These are phyloP conservation scores for Endothia cerciana DNA, from an alignment of 2,329 filamentous ascomycete species.

Conservation along the genomic window DNA sequence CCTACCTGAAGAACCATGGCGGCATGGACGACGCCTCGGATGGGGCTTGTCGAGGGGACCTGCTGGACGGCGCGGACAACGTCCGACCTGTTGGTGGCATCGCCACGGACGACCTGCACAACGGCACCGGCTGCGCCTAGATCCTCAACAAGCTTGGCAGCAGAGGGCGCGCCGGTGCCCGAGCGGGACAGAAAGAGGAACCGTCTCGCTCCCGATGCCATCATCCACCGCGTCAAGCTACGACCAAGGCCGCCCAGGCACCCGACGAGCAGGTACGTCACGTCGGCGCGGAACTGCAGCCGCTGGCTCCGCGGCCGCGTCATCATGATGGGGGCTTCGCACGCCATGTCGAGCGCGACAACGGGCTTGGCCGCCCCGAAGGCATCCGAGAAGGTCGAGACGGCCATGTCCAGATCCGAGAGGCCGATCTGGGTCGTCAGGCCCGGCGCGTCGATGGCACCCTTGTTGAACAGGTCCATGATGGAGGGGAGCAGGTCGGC, in stretches of 20 bases:
- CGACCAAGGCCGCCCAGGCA: slow-evolving; percentile 43
- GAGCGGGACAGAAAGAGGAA: slow-evolving; percentile 41
- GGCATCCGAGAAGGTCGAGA: slow-evolving; percentile 31
- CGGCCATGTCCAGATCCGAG: slow-evolving; percentile 29
- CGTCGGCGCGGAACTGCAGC: slow-evolving; percentile 30
- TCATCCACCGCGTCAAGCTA: slow-evolving; percentile 40
- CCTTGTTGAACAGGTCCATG: too few species aligned
- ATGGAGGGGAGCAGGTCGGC: too few species aligned
- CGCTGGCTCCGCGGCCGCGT: too few species aligned
- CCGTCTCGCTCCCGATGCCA: slow-evolving; percentile 37
- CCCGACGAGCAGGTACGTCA: slow-evolving; percentile 41
- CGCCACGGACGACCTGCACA: slow-evolving; percentile 30
- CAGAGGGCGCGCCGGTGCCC: slow-evolving; percentile 34
- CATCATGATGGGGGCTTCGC: too few species aligned
- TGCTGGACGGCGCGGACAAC: slow-evolving; percentile 27
- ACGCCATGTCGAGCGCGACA: slow-evolving; percentile 28
- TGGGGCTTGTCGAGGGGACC: neutral
- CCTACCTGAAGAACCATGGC: slow-evolving; percentile 48
- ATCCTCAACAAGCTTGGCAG: slow-evolving; percentile 33
- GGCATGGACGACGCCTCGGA: slow-evolving; percentile 49
- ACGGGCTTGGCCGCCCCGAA: slow-evolving; percentile 29
- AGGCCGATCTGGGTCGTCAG: slow-evolving; percentile 28
- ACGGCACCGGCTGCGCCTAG: slow-evolving; percentile 30
- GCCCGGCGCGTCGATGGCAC: slow-evolving; percentile 27
- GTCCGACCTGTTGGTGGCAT: slow-evolving; percentile 26